phyloP scores from a whole-genome alignment of 441 rosid species.

The Erodium moschatum region DNA sequence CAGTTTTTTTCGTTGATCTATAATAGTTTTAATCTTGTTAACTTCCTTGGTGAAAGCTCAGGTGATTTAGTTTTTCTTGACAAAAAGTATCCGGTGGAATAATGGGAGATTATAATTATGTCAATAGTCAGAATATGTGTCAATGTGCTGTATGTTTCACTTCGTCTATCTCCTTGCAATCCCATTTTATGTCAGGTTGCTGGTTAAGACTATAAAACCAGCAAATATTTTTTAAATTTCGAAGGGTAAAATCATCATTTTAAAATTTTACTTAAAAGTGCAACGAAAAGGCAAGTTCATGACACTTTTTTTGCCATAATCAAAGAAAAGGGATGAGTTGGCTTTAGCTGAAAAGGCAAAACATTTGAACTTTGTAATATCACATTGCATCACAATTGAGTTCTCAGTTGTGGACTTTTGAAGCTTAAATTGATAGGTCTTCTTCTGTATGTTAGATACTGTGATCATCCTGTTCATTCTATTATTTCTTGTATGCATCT shows the following conservation, averaged over 20 bases:
- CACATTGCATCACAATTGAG: neutral
- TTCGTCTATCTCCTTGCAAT: neutral
- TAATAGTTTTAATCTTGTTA: conserved; percentile 8
- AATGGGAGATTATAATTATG: neutral
- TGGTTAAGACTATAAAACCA: neutral
- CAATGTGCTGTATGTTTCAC: conserved; percentile 3
- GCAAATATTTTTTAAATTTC: neutral
- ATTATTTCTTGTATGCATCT: neutral
- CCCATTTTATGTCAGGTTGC: neutral
- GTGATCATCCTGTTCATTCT: neutral
- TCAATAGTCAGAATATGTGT: neutral
- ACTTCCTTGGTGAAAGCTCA: conserved; percentile 2
- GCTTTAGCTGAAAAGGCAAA: neutral
- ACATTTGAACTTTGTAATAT: neutral
- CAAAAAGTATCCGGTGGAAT: neutral
- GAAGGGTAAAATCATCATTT: no score
- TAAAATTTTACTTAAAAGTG: no score
- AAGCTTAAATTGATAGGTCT: neutral
- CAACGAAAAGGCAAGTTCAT: no score
- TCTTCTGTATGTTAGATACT: neutral
- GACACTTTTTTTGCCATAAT: no score
- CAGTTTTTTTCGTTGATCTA: conserved; percentile 12
- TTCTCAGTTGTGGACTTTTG: neutral
- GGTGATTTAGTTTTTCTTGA: neutral
- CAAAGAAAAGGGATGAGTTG: no score